These are phyloP conservation scores for Allium cepa DNA, from an alignment of 106 monocot genomes.

Conservation along the genomic window DNA sequence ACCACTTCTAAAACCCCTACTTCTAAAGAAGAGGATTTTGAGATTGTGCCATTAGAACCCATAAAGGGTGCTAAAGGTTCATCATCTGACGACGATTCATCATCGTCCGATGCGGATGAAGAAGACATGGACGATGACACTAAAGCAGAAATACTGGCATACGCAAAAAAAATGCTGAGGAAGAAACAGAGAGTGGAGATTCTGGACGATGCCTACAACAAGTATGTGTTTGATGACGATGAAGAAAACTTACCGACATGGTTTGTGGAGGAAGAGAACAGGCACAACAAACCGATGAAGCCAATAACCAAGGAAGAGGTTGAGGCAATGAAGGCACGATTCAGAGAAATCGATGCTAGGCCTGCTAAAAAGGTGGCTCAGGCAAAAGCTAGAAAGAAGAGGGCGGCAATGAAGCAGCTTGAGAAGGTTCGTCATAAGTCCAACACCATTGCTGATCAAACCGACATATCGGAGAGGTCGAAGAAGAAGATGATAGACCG, in stretches of 20 bases:
- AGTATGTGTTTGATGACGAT: constrained; percentile 88
- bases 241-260: constrained; percentile 75
- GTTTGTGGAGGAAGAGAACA: constrained; percentile 88
- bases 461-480: too few relatives aligned
- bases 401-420: constrained; percentile 54
- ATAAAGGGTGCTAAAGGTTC: constrained; percentile 28
- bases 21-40: constrained; percentile 40
- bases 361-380: constrained; percentile 95
- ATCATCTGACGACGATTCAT: constrained; percentile 9
- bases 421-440: constrained; percentile 65
- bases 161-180: constrained; percentile 86
- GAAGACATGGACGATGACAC: constrained; percentile 41
- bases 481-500: too few relatives aligned
- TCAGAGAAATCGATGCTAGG: constrained; percentile 85
- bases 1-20: constrained; percentile 1
- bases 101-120: constrained; percentile 47
- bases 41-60: constrained; percentile 69
- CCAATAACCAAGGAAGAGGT: constrained; percentile 83
- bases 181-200: constrained; percentile 81
- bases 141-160: constrained; percentile 82
- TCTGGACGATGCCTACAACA: constrained; percentile 84
- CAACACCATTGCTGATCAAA: too few relatives aligned
- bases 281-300: constrained; percentile 54
- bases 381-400: constrained; percentile 87
- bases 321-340: constrained; percentile 84